A percentile compares a stretch with the other conserved stretches of the same genome.
Evolutionary conservation across 768 basidiomycete species (phyloP).

Genomic region (Lactarius vividus): DNA sequence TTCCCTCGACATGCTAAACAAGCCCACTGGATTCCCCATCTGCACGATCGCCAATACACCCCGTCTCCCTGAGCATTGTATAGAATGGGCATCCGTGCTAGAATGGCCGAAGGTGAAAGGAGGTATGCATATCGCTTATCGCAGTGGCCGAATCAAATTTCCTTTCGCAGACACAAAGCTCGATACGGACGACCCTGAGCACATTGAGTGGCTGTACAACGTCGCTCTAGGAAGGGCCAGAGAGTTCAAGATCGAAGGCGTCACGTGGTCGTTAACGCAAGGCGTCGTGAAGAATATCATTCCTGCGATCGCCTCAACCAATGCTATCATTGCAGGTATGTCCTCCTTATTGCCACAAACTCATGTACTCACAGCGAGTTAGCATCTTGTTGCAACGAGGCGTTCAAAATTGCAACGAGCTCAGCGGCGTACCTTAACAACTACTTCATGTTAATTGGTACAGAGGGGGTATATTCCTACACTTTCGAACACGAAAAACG

Average conservation of each 20-base stretch:
- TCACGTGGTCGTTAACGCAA: constrained; percentile 96
- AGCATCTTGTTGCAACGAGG: constrained; percentile 99
- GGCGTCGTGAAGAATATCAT: constrained; percentile 99
- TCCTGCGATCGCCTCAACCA: constrained; percentile 97
- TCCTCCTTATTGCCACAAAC: neutral
- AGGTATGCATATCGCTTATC: constrained; percentile 47
- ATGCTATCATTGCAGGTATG: constrained; percentile 94
- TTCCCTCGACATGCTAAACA: constrained; percentile 96
- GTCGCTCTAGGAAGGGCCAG: constrained; percentile 78
- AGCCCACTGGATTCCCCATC: constrained; percentile 94
- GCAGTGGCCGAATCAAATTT: neutral
- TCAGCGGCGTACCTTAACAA: constrained; percentile 94
- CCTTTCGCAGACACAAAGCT: constrained; percentile 76
- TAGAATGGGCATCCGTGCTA: constrained; percentile 98
- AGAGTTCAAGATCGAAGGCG: constrained; percentile 96
- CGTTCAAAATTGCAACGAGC: constrained; percentile 96
- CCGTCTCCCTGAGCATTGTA: constrained; percentile 96
- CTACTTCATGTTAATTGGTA: constrained; percentile 98
- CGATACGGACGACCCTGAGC: constrained; percentile 96
- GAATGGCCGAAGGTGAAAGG: constrained; percentile 96
- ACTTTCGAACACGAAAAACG: constrained; percentile 95
- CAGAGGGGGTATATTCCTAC: constrained; percentile 93
- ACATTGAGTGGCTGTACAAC: constrained; percentile 91
- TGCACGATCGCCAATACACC: constrained; percentile 99
- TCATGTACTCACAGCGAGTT: constrained; percentile 8